These are phyloP conservation scores for Calvatia gigantea DNA, from an alignment of 768 basidiomycete species.

Conservation along the genomic window DNA sequence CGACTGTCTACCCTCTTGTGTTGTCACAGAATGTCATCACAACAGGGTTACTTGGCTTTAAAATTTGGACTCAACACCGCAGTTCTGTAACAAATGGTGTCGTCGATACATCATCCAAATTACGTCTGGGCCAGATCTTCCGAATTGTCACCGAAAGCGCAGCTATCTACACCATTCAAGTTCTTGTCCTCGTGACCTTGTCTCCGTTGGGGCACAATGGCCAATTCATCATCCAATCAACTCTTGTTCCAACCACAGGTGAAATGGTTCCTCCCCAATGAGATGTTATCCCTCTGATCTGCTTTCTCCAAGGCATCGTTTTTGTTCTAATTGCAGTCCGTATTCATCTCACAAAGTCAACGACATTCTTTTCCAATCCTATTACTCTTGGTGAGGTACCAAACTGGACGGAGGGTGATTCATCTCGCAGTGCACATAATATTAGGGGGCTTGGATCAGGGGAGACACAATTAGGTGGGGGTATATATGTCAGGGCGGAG, in stretches of 20 bases:
- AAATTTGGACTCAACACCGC: slow-evolving; percentile 24
- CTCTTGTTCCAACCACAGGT: slow-evolving; percentile 28
- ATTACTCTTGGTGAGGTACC: slow-evolving; percentile 15
- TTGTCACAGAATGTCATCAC: slow-evolving; percentile 26
- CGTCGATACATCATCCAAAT: slow-evolving; percentile 9
- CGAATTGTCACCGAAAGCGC: slow-evolving; percentile 31
- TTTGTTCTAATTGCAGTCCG: slow-evolving; percentile 27
- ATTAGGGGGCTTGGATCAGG: background rate
- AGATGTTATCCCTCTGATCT: background rate
- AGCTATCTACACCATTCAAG: slow-evolving; percentile 24
- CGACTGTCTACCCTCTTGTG: slow-evolving; percentile 23
- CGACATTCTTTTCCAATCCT: slow-evolving; percentile 13
- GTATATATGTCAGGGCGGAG: background rate
- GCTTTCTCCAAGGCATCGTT: slow-evolving; percentile 23
- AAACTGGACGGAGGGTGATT: slow-evolving; percentile 14
- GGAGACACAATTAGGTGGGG: background rate
- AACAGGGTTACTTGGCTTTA: slow-evolving; percentile 23
- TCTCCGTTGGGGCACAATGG: slow-evolving; percentile 22
- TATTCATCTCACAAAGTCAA: slow-evolving; percentile 21
- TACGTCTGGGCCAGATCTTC: slow-evolving; percentile 19
- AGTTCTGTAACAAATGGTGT: slow-evolving; percentile 19
- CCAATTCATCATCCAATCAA: slow-evolving; percentile 24
- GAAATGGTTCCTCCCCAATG: background rate
- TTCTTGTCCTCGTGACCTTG: slow-evolving; percentile 24
- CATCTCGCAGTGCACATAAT: background rate